These are phyloP conservation scores for Noccaea caerulescens DNA, from an alignment of 345 rosid species.

Conservation along the genomic window DNA sequence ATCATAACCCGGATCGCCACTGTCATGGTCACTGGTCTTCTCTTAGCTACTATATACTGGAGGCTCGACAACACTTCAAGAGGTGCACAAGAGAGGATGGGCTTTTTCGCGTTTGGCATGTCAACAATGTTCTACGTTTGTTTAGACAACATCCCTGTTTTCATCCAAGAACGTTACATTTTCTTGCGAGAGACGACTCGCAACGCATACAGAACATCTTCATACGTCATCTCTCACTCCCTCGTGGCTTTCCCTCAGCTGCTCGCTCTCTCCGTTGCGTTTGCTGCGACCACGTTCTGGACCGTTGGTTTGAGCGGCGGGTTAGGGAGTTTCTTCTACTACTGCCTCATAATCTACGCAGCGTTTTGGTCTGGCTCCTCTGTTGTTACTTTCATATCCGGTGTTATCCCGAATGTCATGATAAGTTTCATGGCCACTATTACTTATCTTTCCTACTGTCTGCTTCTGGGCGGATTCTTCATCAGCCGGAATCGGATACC, in stretches of 20 bases:
- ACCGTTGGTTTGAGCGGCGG: slow-evolving; percentile 60
- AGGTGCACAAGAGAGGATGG: slow-evolving; percentile 52
- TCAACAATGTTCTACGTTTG: slow-evolving; percentile 53
- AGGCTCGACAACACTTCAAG: slow-evolving; percentile 49
- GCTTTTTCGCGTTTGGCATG: slow-evolving; percentile 56
- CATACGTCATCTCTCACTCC: slow-evolving; percentile 55
- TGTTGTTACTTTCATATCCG: slow-evolving; percentile 51
- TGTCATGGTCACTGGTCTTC: slow-evolving; percentile 53
- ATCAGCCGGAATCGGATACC: slow-evolving; percentile 48
- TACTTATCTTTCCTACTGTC: slow-evolving; percentile 52
- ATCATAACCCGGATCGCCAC: slow-evolving; percentile 28
- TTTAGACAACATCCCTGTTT: slow-evolving; percentile 53
- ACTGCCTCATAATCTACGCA: slow-evolving; percentile 52
- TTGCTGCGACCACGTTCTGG: slow-evolving; percentile 56
- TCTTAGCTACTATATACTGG: slow-evolving; percentile 72
- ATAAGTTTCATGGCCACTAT: slow-evolving; percentile 51
- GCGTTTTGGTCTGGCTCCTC: slow-evolving; percentile 85
- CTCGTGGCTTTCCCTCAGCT: slow-evolving; percentile 52
- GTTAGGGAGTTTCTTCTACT: slow-evolving; percentile 49
- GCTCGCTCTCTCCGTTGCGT: slow-evolving; percentile 51
- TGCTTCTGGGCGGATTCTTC: slow-evolving; percentile 46
- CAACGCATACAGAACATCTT: slow-evolving; percentile 55
- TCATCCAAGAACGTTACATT: slow-evolving; percentile 69
- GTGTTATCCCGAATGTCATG: slow-evolving; percentile 51
- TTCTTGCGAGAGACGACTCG: slow-evolving; percentile 70